These are phyloP conservation scores for Arthrobotrys musiformis DNA, from an alignment of 2,329 filamentous ascomycete genomes.

Conservation along the genomic window DNA sequence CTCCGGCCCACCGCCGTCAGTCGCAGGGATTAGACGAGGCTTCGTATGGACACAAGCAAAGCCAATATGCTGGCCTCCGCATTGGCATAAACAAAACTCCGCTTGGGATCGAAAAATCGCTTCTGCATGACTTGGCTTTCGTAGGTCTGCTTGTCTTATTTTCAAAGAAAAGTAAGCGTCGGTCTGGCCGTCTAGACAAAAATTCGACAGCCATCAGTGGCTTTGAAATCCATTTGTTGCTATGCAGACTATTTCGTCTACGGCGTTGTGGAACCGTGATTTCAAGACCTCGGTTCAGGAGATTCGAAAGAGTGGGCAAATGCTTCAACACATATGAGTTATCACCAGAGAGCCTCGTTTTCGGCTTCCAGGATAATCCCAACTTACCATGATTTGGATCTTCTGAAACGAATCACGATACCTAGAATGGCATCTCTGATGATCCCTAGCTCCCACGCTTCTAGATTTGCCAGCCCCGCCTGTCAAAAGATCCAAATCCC, in stretches of 20 bases:
- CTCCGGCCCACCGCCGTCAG: constrained; percentile 39
- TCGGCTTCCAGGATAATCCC: background rate
- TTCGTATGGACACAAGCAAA: constrained; percentile 31
- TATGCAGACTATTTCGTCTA: background rate
- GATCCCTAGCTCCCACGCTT: constrained; percentile 64
- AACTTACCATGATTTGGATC: background rate
- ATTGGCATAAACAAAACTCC: constrained; percentile 29
- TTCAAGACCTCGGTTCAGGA: constrained; percentile 4
- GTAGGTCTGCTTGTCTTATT: background rate
- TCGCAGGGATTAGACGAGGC: constrained; percentile 36
- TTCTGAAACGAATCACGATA: constrained; percentile 25
- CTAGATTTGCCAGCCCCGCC: constrained; percentile 54
- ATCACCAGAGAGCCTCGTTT: constrained; percentile 1
- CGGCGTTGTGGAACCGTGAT: background rate
- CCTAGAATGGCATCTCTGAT: constrained; percentile 46
- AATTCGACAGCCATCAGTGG: background rate
- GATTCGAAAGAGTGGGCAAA: background rate
- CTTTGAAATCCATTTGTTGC: background rate
- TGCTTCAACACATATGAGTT: background rate
- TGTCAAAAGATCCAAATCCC: constrained; percentile 27
- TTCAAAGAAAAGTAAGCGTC: background rate
- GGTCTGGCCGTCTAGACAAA: background rate
- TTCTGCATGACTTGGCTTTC: constrained; percentile 13
- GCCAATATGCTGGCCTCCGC: constrained; percentile 33
- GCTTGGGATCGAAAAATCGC: background rate